phyloP scores from a whole-genome alignment of 2,329 filamentous ascomycete genomes.

The Fusarium pseudocircinatum region DNA sequence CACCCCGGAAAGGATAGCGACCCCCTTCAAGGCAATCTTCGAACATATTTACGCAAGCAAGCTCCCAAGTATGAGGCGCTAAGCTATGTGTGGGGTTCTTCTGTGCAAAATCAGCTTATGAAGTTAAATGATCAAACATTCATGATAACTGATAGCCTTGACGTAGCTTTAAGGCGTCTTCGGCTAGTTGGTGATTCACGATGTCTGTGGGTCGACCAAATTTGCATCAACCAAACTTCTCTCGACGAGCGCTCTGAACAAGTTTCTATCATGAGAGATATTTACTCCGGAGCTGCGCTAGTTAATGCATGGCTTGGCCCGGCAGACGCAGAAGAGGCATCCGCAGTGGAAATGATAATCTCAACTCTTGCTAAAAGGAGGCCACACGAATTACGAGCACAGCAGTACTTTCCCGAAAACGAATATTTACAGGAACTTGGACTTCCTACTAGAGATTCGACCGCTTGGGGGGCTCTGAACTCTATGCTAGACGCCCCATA shows the following conservation, averaged over 20 bases:
- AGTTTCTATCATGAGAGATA: neutral
- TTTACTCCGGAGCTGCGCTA: neutral
- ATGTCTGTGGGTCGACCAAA: neutral
- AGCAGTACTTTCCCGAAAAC: neutral
- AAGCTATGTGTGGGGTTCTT: neutral
- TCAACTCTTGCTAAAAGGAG: neutral
- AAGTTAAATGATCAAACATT: rapidly evolving
- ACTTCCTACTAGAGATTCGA: rapidly evolving
- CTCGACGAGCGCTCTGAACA: neutral
- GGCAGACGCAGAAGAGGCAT: neutral
- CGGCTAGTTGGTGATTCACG: rapidly evolving
- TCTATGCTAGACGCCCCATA: neutral
- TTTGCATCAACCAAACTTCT: neutral
- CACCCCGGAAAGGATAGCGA: rapidly evolving
- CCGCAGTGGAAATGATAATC: rapidly evolving
- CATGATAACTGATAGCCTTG: neutral
- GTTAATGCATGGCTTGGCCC: neutral
- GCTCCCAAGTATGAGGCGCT: neutral
- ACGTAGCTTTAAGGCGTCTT: rapidly evolving
- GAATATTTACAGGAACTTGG: neutral
- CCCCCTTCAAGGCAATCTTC: neutral
- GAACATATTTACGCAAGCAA: neutral
- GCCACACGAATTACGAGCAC: neutral
- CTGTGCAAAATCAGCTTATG: neutral
- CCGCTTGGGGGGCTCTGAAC: neutral